Base-by-base conservation (phyloP, 129 eudicot genomes). In the Arctium lappa region DNA sequence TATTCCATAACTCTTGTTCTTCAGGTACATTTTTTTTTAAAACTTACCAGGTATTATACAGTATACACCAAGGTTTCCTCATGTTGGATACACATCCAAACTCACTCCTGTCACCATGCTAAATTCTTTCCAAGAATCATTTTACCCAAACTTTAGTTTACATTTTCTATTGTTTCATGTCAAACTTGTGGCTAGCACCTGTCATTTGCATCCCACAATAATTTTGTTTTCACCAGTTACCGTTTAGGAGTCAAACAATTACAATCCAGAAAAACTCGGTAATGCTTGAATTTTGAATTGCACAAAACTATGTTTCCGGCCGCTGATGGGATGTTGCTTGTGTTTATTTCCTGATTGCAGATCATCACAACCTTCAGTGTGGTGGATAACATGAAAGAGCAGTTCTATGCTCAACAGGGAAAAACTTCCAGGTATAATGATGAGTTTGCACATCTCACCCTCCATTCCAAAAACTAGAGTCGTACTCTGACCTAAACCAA, bases 341-440 rank as follows among this genome's bases (percentile, higher is more conserved):
- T 32, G 69, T 80, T 60, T 39, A 79, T 11, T 69, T 72, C 62
- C 66, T 40, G 27, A 10, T 46, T 36, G 80, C 91, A 95, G 97
- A 95, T 93, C 63, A 87, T 95, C 81, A 91, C 98, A 6, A 95
- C 97, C 3, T 95, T 95, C 76, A 93, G 99, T 73, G 98, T 95
- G 76, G 98, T 93, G 81, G 98, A 95, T 91, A 95, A 90, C 88
- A 90, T 95, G 93, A 95, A 89, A 87, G 99, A 90, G 87, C 98
- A 90, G 81, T 93, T 93, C 72, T 90, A 87, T 79, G 81, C 93
- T 79, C 86, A 88, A 83, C 89, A 84, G 4, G 94, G 91, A 84
- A 95, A 80, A 83, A 40, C 84, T 77, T 86, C 98, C 83, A 95
- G 98, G 99, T 91, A 33, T 81, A 66, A 63, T 34, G 62, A 31